Conservation (phyloP, 176 grass and related monocot genomes). For the Miscanthus lutarioriparius region DNA sequence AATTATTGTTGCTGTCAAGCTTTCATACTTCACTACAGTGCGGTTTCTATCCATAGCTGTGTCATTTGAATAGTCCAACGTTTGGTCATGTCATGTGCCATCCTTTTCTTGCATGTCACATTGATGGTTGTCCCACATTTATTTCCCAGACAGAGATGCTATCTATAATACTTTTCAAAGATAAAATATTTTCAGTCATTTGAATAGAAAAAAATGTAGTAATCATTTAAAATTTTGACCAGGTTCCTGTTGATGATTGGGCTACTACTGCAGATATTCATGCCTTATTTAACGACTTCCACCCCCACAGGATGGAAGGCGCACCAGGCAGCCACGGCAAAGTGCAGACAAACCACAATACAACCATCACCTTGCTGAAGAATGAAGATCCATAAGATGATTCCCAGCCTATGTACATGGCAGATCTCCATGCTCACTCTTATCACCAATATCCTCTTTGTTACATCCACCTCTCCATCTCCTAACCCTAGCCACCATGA, state of each 20-base stretch:
- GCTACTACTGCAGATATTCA: background rate
- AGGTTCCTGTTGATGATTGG: background rate
- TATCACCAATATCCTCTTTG: slow-evolving; percentile 4
- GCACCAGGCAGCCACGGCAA: background rate
- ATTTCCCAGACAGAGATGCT: background rate
- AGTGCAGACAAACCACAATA: background rate
- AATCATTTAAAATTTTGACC: background rate
- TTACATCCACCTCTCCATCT: slow-evolving; percentile 15
- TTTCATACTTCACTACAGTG: background rate
- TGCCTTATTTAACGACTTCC: background rate
- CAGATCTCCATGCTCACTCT: slow-evolving; percentile 11
- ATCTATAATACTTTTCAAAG: background rate
- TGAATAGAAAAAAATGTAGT: background rate
- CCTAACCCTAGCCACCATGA: background rate
- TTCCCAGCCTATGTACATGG: background rate
- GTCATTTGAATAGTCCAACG: background rate
- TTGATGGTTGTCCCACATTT: background rate
- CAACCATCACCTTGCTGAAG: background rate
- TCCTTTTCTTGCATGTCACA: background rate
- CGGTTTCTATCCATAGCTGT: background rate
- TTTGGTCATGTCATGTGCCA: background rate
- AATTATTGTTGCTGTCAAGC: background rate
- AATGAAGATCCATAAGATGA: background rate
- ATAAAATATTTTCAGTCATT: background rate
- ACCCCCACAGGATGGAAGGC: background rate